A percentile compares a stretch with the other conserved stretches of the same genome.
Conservation (phyloP, 768 basidiomycete species). For the Suillus placidus region DNA sequence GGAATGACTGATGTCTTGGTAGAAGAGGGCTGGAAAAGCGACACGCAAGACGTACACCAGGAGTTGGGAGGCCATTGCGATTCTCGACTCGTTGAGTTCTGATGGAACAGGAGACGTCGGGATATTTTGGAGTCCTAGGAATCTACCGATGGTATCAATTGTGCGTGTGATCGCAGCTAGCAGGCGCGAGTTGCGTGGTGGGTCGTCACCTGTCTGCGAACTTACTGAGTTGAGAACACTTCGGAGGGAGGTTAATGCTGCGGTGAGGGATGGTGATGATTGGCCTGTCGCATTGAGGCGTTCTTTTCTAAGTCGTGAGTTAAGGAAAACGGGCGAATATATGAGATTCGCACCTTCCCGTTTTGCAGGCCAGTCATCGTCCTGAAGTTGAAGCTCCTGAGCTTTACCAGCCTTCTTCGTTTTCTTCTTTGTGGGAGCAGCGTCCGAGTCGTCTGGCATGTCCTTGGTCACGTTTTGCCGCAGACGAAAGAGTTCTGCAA, state of each 20-base stretch:
- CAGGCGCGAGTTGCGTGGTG: constrained; percentile 17
- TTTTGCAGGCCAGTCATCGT: constrained; percentile 24
- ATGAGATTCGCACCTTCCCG: constrained; percentile 18
- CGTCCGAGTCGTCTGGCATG: constrained; percentile 14
- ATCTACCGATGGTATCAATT: background rate
- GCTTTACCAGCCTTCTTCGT: constrained; percentile 26
- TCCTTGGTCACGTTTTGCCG: constrained; percentile 18
- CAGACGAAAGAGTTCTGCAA: constrained; percentile 26
- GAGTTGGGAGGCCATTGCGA: constrained; percentile 27
- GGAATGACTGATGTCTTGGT: constrained; percentile 2
- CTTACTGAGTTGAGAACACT: constrained; percentile 16
- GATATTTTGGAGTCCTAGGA: background rate
- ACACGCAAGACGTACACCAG: constrained; percentile 25
- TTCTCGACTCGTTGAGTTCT: constrained; percentile 21
- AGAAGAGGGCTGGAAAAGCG: constrained; percentile 23
- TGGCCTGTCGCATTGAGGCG: constrained; percentile 28
- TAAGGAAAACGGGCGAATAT: background rate
- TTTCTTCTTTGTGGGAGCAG: constrained; percentile 30
- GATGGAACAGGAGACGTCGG: background rate
- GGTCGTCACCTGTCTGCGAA: background rate
- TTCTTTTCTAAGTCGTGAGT: constrained; percentile 14
- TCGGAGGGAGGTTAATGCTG: constrained; percentile 25
- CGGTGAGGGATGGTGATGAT: constrained; percentile 25
- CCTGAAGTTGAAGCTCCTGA: constrained; percentile 11
- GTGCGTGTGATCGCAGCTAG: constrained; percentile 22